Base-by-base conservation (phyloP, 345 rosid species). In the Lumnitzera littorea region DNA sequence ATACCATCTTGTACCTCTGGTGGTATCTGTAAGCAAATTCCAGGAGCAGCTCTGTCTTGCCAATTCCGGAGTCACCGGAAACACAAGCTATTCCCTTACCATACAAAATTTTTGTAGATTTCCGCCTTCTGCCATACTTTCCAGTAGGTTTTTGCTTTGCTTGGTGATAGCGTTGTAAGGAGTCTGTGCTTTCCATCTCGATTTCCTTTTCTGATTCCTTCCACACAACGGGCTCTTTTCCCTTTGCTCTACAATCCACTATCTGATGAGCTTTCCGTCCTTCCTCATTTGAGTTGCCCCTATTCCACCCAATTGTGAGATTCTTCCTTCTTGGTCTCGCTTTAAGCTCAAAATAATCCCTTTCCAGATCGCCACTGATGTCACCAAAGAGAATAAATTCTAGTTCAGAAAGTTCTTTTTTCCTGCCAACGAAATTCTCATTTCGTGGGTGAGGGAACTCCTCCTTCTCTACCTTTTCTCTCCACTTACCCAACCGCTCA, bases 181-280 rank as follows among this genome's bases (percentile, higher is more conserved):
- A 29, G n/a, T 76, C 85, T 4, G 64, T 62, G 60, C 79, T 74
- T 59, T 73, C 87, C 95, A 94, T 94, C 75, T 94, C 99, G 3
- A 94, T 94, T 72, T 94, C 99, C 72, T 82, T 90, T 48, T 90
- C 99, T 0, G 92, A 88, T 76, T 90, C 99, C 74, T 83, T 94
- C 99, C 99, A 94, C 61, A 82, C 80, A 15, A 90, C 84, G 12
- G 90, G 91, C 69, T 86, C 96, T 72, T 94, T 90, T 13, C 95
- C 96, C 75, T 90, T 90, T 76, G 70, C 75, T 66, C 74, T 72
- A 61, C 71, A 66, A 51, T 65, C 72, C 43, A 63, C 72, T 62
- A 61, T 15, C 46, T 43, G 71, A 15, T 52, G 58, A n/a, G 63
- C 80, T 68, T 64, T 68, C 47, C 73, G 54, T 52, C 80, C 79